Percentiles rank a stretch among this genome's conserved stretches.
These are phyloP conservation scores for Sparassis latifolia DNA, from an alignment of 1,284 basidiomycete species.

Conservation along the genomic window DNA sequence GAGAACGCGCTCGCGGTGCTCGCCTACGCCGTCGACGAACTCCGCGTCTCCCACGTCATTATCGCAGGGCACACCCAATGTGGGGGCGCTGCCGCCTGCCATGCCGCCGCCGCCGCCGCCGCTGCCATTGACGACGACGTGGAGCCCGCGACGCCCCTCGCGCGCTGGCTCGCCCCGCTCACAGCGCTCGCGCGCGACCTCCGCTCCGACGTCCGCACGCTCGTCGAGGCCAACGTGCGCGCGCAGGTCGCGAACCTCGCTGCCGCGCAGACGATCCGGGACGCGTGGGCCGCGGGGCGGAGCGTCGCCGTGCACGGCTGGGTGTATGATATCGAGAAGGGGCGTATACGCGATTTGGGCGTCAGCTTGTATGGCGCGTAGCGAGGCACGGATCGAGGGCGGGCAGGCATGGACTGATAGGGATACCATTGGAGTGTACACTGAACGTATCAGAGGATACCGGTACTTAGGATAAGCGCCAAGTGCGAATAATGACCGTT, in stretches of 20 bases:
- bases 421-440: no score
- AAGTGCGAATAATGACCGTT: no score
- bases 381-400: no score
- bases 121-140: slow-evolving; percentile 29
- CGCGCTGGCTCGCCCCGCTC: slow-evolving; percentile 71
- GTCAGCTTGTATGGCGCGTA: no score
- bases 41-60: slow-evolving; percentile 82
- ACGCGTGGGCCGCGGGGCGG: slow-evolving; percentile 68
- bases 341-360: slow-evolving; percentile 39
- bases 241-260: slow-evolving; percentile 71
- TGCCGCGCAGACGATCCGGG: slow-evolving; percentile 51
- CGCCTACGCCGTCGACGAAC: slow-evolving; percentile 71
- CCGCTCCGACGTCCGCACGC: slow-evolving; percentile 28
- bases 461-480: no score
- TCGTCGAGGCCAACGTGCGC: slow-evolving; percentile 78
- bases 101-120: slow-evolving; percentile 50
- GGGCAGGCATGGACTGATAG: no score
- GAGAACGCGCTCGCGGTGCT: slow-evolving; percentile 76
- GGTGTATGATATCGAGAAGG: slow-evolving; percentile 75
- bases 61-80: slow-evolving; percentile 80
- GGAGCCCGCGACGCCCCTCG: slow-evolving; percentile 43
- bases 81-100: slow-evolving; percentile 41
- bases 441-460: no score
- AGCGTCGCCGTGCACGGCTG: slow-evolving; percentile 78
- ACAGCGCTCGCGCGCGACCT: slow-evolving; percentile 48